Base-by-base conservation (phyloP, 108 stramenopile genomes). In the Cyclotella cryptica region DNA sequence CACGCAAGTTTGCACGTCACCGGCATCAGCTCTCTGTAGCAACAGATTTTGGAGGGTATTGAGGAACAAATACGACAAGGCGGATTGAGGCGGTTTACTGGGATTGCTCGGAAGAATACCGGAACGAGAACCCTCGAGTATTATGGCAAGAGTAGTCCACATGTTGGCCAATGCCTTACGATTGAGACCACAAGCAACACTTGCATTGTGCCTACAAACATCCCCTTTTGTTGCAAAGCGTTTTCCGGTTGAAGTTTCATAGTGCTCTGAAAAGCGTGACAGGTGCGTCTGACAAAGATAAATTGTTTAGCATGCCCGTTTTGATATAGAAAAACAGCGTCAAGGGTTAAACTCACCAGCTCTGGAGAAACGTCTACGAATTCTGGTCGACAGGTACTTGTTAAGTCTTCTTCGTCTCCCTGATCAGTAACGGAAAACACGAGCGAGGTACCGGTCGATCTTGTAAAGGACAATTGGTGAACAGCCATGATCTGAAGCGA, bases 1-100 rank as follows among this genome's bases (percentile, higher is more conserved):
- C 28, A 93, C 92, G 57, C 89, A 92, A 13, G 89, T 92, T 83
- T 95, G 94, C 15, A 95, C 89, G 81, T 95, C 94, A 39, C 94
- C 94, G 61, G 89, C 90, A 53, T 93, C 84, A 17, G 92, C 94
- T 52, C 94, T 77, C 68, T 92, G 91, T 65, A 87, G 30, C 14
- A 95, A 74, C 45, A 95, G 54, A 0, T 69, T 74, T 59, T 76
- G 82, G 40, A 95, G 70, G 11, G 92, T 92, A 7, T 90, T 89
- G 30, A 87, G 53, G 47, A 95, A 67, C n/a, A 81, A 72, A 78
- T 86, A 88, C 13, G 85, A 66, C 86, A 92, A 78, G 30, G 87
- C 57, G 80, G 71, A 92, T 91, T 46, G 68, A 29, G 21, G 85
- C 60, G 0, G 41, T 28, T 22, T 63, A 9, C 13, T 47, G 44